phyloP scores from a whole-genome alignment of 2,329 filamentous ascomycete species.

The Xylaria sp. region DNA sequence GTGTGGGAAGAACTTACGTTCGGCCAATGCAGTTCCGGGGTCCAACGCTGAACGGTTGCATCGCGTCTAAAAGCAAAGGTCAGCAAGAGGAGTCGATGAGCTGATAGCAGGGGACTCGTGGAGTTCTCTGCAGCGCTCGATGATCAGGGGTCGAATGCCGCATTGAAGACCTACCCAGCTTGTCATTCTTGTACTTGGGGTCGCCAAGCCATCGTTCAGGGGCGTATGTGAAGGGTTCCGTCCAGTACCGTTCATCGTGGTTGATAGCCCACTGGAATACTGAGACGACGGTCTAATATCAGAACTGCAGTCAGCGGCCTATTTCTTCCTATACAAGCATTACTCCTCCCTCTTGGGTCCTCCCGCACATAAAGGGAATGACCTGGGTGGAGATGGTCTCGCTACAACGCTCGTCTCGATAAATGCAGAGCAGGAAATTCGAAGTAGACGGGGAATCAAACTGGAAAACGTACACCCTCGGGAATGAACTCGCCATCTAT shows the following conservation, averaged over 20 bases:
- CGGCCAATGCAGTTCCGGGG: constrained; percentile 37
- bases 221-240: constrained; percentile 33
- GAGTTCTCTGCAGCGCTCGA: not conserved
- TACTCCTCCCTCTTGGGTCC: too few relatives aligned
- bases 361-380: too few relatives aligned
- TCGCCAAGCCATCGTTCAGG: constrained; percentile 37
- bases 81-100: not conserved
- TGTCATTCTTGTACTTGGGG: constrained; percentile 31
- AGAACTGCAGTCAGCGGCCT: not conserved
- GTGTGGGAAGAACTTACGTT: constrained; percentile 31
- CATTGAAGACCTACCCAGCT: constrained; percentile 18
- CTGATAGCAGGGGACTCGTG: not conserved
- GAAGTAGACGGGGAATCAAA: not conserved
- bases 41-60: constrained; percentile 36
- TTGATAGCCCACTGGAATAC: constrained; percentile 36
- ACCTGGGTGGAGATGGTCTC: too few relatives aligned
- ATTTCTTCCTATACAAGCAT: not conserved
- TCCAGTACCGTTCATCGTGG: constrained; percentile 34
- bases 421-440: too few relatives aligned
- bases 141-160: not conserved
- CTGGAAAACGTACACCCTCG: constrained; percentile 19
- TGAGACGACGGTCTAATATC: constrained; percentile 30
- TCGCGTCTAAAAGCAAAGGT: constrained; percentile 19
- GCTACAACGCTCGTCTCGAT: too few relatives aligned
- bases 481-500: constrained; percentile 25